These are phyloP conservation scores for Cordyceps tenuipes DNA, from an alignment of 2,329 filamentous ascomycete species.

Conservation along the genomic window DNA sequence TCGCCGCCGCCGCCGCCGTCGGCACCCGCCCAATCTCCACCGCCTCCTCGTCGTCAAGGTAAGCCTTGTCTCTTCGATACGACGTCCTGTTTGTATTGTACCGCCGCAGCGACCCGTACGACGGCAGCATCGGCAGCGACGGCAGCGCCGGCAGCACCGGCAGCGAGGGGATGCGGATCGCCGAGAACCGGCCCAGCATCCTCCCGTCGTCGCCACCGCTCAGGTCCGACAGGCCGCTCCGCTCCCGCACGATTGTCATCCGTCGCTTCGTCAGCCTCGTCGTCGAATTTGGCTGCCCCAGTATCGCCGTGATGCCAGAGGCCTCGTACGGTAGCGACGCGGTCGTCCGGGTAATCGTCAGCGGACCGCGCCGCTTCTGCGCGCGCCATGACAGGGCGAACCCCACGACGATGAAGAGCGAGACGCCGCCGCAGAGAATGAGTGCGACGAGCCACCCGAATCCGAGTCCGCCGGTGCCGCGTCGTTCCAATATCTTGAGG, in stretches of 20 bases:
- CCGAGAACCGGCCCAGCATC: constrained; percentile 22
- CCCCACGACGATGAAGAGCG: constrained; percentile 36
- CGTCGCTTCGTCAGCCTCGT: constrained; percentile 26
- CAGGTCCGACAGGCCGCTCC: background rate
- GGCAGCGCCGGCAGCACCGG: constrained; percentile 26
- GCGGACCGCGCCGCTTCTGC: constrained; percentile 17
- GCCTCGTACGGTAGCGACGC: constrained; percentile 6
- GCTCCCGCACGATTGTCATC: constrained; percentile 12
- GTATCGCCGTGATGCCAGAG: background rate
- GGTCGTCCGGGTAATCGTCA: constrained; percentile 13
- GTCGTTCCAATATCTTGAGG: background rate
- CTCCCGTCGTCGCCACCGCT: background rate
- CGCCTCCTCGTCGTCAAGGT: constrained; percentile 44
- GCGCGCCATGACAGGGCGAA: constrained; percentile 33
- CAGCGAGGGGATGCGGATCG: constrained; percentile 17
- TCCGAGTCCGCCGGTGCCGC: constrained; percentile 16
- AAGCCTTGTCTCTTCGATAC: constrained; percentile 26
- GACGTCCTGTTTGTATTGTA: constrained; percentile 19
- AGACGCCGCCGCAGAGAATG: constrained; percentile 37
- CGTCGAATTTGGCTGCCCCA: constrained; percentile 15
- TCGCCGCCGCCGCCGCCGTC: background rate
- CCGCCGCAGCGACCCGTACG: constrained; percentile 20
- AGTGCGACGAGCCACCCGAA: constrained; percentile 37
- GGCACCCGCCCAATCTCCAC: background rate
- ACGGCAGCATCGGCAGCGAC: constrained; percentile 24